Conservation (phyloP, 768 basidiomycete species). For the Tylopilus plumbeoviolaceoides region DNA sequence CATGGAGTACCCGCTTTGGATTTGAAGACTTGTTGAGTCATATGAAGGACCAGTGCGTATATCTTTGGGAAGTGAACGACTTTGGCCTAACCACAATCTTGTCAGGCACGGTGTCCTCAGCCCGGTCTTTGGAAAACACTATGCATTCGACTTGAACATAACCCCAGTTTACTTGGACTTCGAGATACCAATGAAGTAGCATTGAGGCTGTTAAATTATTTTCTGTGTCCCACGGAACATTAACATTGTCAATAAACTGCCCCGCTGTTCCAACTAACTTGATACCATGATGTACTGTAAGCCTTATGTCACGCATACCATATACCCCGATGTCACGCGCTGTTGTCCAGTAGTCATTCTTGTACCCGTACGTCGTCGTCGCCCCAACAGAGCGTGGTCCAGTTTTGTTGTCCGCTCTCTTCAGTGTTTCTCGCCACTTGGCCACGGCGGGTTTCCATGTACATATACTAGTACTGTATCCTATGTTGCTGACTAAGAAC, state of each 20-base stretch:
- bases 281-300: too few species aligned
- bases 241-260: not conserved
- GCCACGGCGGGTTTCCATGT: too few species aligned
- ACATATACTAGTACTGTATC: too few species aligned
- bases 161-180: constrained; percentile 15
- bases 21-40: constrained; percentile 13
- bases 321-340: too few species aligned
- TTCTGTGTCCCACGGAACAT: not conserved
- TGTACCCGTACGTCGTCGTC: too few species aligned
- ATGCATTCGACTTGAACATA: constrained; percentile 18
- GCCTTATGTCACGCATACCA: too few species aligned
- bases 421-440: too few species aligned
- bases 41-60: constrained; percentile 18
- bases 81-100: not conserved
- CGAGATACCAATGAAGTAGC: not conserved
- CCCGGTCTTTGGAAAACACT: constrained; percentile 18
- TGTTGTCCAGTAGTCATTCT: too few species aligned
- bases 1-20: constrained; percentile 23
- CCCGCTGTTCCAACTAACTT: not conserved
- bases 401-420: too few species aligned
- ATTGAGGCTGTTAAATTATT: not conserved
- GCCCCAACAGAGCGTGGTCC: too few species aligned
- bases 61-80: not conserved
- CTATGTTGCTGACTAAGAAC: constrained; percentile 20
- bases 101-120: constrained; percentile 17